Evolutionary conservation across 2,329 filamentous ascomycete genomes (phyloP).

Genomic region (Stromatinia cepivora): DNA sequence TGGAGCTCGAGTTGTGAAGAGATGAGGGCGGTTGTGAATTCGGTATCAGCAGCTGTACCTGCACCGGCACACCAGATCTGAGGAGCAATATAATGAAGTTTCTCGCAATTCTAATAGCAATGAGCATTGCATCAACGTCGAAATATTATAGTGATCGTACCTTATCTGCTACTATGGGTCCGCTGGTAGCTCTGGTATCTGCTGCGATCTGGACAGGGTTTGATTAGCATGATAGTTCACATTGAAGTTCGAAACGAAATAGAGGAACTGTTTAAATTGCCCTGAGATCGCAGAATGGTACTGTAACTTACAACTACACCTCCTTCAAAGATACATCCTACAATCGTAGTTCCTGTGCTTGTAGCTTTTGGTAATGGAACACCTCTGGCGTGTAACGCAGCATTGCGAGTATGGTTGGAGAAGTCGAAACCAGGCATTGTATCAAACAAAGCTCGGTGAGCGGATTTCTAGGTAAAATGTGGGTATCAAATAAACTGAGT

Average conservation of each 20-base stretch:
- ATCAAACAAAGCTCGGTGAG: constrained; percentile 35
- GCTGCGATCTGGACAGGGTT: constrained; percentile 73
- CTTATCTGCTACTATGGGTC: constrained; percentile 98
- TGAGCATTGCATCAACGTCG: constrained; percentile 12
- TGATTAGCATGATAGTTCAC: constrained; percentile 27
- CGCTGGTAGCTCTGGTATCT: constrained; percentile 95
- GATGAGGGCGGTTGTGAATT: constrained; percentile 98
- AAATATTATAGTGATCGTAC: constrained; percentile 43
- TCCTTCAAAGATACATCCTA: constrained; percentile 93
- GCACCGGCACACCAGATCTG: constrained; percentile 99
- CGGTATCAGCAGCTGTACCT: constrained; percentile 95
- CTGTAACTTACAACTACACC: constrained; percentile 77
- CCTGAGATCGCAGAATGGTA: not conserved
- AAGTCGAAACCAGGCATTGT: constrained; percentile 98
- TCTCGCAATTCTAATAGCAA: constrained; percentile 84
- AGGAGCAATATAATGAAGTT: constrained; percentile 97
- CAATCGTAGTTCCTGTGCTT: constrained; percentile 97
- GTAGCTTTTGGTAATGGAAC: constrained; percentile 96
- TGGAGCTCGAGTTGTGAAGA: constrained; percentile 98
- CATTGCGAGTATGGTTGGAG: constrained; percentile 99
- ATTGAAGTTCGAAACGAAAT: not conserved
- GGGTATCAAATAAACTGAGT: not conserved
- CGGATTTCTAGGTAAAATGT: constrained; percentile 5
- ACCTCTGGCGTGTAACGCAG: constrained; percentile 88
- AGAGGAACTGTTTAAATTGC: not conserved